Evolutionary conservation across 2,329 filamentous ascomycete genomes (phyloP).

Genomic region (Pseudogymnoascus sp.): DNA sequence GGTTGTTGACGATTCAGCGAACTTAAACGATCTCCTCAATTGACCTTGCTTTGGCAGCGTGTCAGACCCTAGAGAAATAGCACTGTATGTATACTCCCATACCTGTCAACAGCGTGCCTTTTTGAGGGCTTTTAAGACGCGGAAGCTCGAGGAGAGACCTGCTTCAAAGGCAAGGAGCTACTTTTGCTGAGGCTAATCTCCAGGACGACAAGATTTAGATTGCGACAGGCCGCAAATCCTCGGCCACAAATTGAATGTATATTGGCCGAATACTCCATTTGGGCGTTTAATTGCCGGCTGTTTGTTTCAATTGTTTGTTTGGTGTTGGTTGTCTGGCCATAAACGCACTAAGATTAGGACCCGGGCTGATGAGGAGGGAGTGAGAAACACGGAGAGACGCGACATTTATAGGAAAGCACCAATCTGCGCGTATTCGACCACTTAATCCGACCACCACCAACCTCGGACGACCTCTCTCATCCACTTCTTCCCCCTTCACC

Average conservation of each 20-base stretch:
- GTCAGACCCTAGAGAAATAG: neutral
- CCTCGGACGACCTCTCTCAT: conserved; percentile 5
- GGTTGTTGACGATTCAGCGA: conserved; percentile 7
- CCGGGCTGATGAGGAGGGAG: neutral
- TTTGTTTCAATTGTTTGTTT: conserved; percentile 6
- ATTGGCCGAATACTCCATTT: conserved; percentile 4
- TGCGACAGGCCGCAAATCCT: conserved; percentile 5
- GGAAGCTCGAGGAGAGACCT: neutral
- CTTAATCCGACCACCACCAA: conserved; percentile 8
- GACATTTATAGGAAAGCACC: conserved; percentile 6
- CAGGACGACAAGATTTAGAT: neutral
- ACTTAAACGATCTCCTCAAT: neutral
- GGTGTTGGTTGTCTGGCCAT: conserved; percentile 6
- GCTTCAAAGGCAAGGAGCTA: neutral
- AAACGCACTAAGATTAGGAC: conserved; percentile 6
- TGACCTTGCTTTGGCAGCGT: neutral
- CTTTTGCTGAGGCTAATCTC: neutral
- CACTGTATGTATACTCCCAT: neutral
- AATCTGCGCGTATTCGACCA: conserved; percentile 7
- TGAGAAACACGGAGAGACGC: conserved; percentile 6
- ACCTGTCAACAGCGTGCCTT: neutral
- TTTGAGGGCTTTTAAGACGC: neutral
- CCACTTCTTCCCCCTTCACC: conserved; percentile 1
- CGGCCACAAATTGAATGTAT: conserved; percentile 2
- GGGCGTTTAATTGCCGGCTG: conserved; percentile 7